A percentile compares a stretch with the other conserved stretches of the same genome.
phyloP scores from a whole-genome alignment of 2,329 filamentous ascomycete species.

The Fusarium chuoi region DNA sequence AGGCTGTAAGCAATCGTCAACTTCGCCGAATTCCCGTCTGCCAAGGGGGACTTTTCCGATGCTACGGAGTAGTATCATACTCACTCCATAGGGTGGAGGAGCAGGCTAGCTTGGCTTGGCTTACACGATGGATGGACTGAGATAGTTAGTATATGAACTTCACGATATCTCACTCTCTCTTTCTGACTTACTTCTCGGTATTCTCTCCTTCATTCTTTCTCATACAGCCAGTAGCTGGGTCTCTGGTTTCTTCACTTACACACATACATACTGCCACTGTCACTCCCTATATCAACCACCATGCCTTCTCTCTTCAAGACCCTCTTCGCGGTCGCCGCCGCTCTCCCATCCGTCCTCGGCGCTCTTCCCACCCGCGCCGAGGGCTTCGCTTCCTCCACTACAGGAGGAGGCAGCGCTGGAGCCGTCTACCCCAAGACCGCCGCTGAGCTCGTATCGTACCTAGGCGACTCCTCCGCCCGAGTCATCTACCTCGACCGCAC shows the following conservation, averaged over 20 bases:
- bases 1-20: conserved; percentile 15
- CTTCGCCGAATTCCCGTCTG: conserved; percentile 33
- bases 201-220: conserved; percentile 11
- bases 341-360: conserved; percentile 33
- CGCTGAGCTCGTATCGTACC: conserved; percentile 67
- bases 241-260: conserved; percentile 27
- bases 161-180: background rate
- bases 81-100: background rate
- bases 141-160: conserved; percentile 13
- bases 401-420: conserved; percentile 66
- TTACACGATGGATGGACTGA: background rate
- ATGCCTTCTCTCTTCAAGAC: conserved; percentile 39
- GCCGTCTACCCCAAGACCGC: conserved; percentile 64
- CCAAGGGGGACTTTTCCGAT: conserved; percentile 13
- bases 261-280: background rate
- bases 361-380: conserved; percentile 51
- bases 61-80: background rate
- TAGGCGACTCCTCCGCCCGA: conserved; percentile 62
- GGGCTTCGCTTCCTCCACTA: conserved; percentile 62
- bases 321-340: conserved; percentile 29
- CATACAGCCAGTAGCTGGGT: conserved; percentile 18
- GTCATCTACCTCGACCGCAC: conserved; percentile 68
- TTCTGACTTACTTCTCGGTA: background rate
- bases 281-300: background rate
- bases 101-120: background rate